These are phyloP conservation scores for Bipolaris gigantea DNA, from an alignment of 2,329 filamentous ascomycete species.

Conservation along the genomic window DNA sequence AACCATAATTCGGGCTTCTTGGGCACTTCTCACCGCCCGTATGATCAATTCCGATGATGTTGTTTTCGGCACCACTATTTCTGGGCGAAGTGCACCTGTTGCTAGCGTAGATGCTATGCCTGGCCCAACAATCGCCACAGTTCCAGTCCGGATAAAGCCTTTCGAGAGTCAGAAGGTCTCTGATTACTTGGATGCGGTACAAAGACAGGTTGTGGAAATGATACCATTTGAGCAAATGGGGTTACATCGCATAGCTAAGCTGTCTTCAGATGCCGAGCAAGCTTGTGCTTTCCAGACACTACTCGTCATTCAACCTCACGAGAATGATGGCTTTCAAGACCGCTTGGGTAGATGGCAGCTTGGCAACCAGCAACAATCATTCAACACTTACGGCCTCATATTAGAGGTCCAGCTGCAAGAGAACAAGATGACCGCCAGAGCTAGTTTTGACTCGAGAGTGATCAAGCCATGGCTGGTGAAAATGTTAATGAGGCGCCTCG, in stretches of 20 bases:
- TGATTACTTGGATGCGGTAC: too few species aligned
- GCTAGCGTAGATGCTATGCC: constrained; percentile 28
- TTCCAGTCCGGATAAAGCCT: constrained; percentile 36
- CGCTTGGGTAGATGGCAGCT: constrained; percentile 5
- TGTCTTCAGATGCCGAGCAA: background rate
- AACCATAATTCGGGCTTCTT: constrained; percentile 29
- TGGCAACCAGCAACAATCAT: constrained; percentile 12
- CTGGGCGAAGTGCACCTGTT: background rate
- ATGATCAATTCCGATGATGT: constrained; percentile 17
- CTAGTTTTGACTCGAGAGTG: constrained; percentile 15
- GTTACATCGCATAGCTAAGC: constrained; percentile 30
- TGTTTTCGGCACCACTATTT: background rate
- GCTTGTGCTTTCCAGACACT: constrained; percentile 53
- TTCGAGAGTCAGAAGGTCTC: constrained; percentile 19
- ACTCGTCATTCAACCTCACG: constrained; percentile 52
- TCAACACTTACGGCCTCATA: background rate
- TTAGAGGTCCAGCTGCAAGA: background rate
- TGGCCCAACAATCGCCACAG: constrained; percentile 48
- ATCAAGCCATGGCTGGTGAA: constrained; percentile 7
- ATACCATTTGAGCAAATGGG: constrained; percentile 39
- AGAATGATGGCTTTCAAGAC: background rate
- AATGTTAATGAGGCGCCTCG: constrained; percentile 15
- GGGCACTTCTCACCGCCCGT: constrained; percentile 27
- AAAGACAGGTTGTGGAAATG: constrained; percentile 20
- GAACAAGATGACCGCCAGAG: constrained; percentile 16